A percentile compares a stretch with the other conserved stretches of the same genome.
phyloP scores from a whole-genome alignment of 495 filamentous ascomycete species.

The Podospora pseudoanserina region DNA sequence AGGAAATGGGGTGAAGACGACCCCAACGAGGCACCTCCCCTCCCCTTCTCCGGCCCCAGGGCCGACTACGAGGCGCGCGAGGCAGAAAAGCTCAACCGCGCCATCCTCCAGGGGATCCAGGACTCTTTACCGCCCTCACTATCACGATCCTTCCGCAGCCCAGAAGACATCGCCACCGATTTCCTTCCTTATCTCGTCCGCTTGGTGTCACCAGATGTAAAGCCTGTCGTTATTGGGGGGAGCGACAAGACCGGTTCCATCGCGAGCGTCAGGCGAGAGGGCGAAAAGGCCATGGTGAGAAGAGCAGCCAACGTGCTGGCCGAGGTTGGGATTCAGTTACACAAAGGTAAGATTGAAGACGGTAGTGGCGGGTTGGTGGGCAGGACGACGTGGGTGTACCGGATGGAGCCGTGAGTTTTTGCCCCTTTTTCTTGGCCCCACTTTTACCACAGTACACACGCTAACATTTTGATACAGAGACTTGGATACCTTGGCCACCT shows the following conservation, averaged over 20 bases:
- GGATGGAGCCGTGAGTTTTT: conserved; percentile 84
- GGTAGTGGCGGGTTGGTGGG: conserved; percentile 37
- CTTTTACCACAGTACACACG: neutral
- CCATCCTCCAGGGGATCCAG: conserved; percentile 51
- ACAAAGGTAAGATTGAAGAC: conserved; percentile 73
- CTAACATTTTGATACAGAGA: conserved; percentile 25
- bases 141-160: conserved; percentile 69
- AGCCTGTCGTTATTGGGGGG: conserved; percentile 82
- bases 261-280: conserved; percentile 80
- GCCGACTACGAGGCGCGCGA: conserved; percentile 80
- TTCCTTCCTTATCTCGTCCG: conserved; percentile 77
- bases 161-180: conserved; percentile 70
- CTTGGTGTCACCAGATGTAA: conserved; percentile 83
- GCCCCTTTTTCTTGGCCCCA: neutral
- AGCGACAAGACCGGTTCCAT: conserved; percentile 60
- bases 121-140: conserved; percentile 58
- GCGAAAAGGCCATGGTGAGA: conserved; percentile 73
- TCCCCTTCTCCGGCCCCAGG: conserved; percentile 74
- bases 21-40: conserved; percentile 53
- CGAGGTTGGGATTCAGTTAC: conserved; percentile 74
- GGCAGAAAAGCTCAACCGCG: conserved; percentile 62
- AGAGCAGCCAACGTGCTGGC: conserved; percentile 76
- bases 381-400: conserved; percentile 71
- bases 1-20: conserved; percentile 43
- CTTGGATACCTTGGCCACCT: conserved; percentile 65